Conservation (phyloP, 306 rosid species). For the Cercis canadensis region DNA sequence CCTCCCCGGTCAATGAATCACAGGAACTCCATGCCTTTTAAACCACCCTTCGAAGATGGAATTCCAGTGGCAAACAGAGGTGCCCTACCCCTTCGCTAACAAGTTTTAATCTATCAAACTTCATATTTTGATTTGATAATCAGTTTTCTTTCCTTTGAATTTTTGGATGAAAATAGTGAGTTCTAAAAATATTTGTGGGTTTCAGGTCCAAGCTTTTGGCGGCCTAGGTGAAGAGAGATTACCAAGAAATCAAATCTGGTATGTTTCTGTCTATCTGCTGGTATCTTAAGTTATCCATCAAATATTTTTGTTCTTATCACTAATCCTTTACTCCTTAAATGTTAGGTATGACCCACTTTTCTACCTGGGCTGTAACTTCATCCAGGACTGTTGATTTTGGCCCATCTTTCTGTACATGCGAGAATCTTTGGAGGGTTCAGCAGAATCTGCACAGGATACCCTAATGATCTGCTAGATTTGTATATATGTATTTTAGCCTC, state of each 20-base stretch:
- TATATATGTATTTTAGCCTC: conserved; percentile 71
- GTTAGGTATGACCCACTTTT: conserved; percentile 57
- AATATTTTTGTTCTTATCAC: not conserved
- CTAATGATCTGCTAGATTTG: conserved; percentile 58
- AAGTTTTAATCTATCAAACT: not conserved
- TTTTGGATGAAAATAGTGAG: conserved; percentile 6
- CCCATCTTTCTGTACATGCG: conserved; percentile 45
- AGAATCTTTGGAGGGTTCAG: conserved; percentile 40
- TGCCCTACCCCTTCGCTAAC: conserved; percentile 26
- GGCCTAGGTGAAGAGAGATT: conserved; percentile 65
- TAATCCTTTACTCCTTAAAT: conserved; percentile 29
- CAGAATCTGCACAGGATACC: conserved; percentile 41
- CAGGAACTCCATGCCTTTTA: conserved; percentile 67
- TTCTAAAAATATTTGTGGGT: conserved; percentile 31
- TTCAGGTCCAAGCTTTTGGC: conserved; percentile 88
- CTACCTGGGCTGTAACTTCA: conserved; percentile 53
- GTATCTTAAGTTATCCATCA: conserved; percentile 5
- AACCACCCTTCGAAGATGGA: conserved; percentile 83
- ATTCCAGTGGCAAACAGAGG: conserved; percentile 80
- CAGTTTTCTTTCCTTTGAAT: not conserved
- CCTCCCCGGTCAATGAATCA: conserved; percentile 71
- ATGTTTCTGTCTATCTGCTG: conserved; percentile 14
- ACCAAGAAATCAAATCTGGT: conserved; percentile 44
- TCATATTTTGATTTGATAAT: not conserved
- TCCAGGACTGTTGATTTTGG: conserved; percentile 40